Conservation (phyloP, 2,329 filamentous ascomycete genomes). For the Beauveria sp. region DNA sequence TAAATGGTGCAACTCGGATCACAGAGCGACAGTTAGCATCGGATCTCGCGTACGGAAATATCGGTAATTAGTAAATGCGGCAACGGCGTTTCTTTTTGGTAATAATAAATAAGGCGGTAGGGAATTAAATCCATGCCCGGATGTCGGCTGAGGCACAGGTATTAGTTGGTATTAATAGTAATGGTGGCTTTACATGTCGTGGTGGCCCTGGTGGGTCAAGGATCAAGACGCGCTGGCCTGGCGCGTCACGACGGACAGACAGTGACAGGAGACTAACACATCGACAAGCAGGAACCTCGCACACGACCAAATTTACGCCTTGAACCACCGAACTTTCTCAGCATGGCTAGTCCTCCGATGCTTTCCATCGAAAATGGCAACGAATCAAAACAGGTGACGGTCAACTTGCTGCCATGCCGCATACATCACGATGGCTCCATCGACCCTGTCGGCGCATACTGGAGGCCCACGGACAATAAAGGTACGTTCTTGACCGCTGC, state of each 20-base stretch:
- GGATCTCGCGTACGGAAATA: no score
- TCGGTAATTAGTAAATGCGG: no score
- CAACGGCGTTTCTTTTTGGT: no score
- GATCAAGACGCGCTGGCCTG: neutral
- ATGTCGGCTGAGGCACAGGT: no score
- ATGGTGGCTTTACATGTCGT: neutral
- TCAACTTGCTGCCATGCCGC: slow-evolving; percentile 72
- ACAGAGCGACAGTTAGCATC: no score
- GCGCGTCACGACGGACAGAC: neutral
- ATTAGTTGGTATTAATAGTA: no score
- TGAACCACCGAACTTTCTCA: neutral
- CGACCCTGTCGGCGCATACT: slow-evolving; percentile 57
- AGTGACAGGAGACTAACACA: neutral
- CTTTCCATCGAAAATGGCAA: slow-evolving; percentile 29
- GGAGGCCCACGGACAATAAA: slow-evolving; percentile 50
- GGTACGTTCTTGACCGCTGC: slow-evolving; percentile 27
- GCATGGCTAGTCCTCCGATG: slow-evolving; percentile 35
- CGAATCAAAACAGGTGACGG: slow-evolving; percentile 34
- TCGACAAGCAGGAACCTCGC: neutral
- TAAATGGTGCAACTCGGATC: no score
- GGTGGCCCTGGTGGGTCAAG: neutral
- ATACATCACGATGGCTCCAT: slow-evolving; percentile 73
- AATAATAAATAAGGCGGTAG: no score
- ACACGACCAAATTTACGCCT: neutral
- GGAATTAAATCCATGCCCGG: no score